A percentile compares a stretch with the other conserved stretches of the same genome.
Evolutionary conservation across 1,139 yeast species (phyloP).

Genomic region (Geotrichum candidum): DNA sequence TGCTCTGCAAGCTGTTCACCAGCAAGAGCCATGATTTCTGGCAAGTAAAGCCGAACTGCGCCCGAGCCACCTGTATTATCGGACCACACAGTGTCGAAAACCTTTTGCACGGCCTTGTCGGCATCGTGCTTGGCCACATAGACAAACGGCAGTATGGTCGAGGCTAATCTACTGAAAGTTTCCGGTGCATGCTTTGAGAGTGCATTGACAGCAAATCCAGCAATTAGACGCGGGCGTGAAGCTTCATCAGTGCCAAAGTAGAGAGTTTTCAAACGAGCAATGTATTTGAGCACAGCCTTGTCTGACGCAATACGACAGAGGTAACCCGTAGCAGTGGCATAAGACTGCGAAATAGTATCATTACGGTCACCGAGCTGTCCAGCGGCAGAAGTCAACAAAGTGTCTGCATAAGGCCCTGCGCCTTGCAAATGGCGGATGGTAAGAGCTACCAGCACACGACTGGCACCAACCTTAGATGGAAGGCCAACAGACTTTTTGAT

Average conservation of each 20-base stretch:
- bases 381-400: conserved; percentile 51
- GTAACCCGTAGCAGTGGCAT: conserved; percentile 78
- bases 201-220: conserved; percentile 61
- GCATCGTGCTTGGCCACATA: conserved; percentile 73
- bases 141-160: conserved; percentile 69
- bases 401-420: conserved; percentile 56
- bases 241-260: conserved; percentile 57
- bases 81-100: conserved; percentile 67
- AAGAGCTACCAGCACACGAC: conserved; percentile 65
- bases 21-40: conserved; percentile 60
- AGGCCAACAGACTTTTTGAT: conserved; percentile 74
- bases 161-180: conserved; percentile 55
- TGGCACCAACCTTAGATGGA: conserved; percentile 85
- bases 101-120: conserved; percentile 41
- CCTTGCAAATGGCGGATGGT: conserved; percentile 52
- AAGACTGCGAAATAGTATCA: conserved; percentile 66
- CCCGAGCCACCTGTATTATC: conserved; percentile 72
- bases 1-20: conserved; percentile 40
- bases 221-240: conserved; percentile 45
- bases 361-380: conserved; percentile 65
- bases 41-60: conserved; percentile 61
- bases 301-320: conserved; percentile 57
- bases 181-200: conserved; percentile 68
- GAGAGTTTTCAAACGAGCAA: conserved; percentile 45
- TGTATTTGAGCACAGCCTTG: conserved; percentile 51